Evolutionary conservation across 352 stramenopile genomes (phyloP), one percentile per base, ranked within the genome.

Genomic region (Phytophthora sansomeana): DNA sequence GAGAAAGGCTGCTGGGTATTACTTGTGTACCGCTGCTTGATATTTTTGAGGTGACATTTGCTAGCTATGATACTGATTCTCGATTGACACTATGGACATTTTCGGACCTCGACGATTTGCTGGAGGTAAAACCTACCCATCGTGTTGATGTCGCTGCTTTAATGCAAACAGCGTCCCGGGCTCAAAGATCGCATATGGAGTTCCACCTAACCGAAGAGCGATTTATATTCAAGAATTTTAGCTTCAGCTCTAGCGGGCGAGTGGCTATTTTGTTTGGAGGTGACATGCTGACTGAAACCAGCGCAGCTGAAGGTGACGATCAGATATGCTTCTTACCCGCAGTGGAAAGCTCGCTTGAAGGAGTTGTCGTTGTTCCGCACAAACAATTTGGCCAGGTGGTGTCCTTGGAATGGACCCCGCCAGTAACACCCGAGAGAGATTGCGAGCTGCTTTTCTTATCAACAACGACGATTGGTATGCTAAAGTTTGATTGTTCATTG

Each of bases 391-490:
- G 84, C 10, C 54, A 63, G 10, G 58, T 94, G 26, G 43, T 90
- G 9, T 81, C 80, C 2, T 74, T 94, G 33, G 63, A 91, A 49
- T 94, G 86, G 83, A 91, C 81, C 4, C 83, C 82, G 3, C 74
- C 69, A 26, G 61, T 87, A 14, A 78, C 81, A 7, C 55, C 74
- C 3, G 80, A 89, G 26, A 69, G 76, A 33, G 65, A 81, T 33
- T 90, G 78, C 36, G 69, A 89, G 29, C 51, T 94, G 19, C 52
- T 94, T 41, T 90, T 91, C 47, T 51, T 92, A 29, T 87, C 85
- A 24, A 79, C 74, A 21, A 89, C 80, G 7, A 72, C 78, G n/a
- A 84, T 91, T 28, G 83, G 83, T 8, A 74, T 89, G 58, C 46
- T 94, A 21, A 81, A 82, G 19, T 77, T 78, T 56, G 80, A 91